Evolutionary conservation across 768 basidiomycete genomes (phyloP).

Genomic region (Tylopilus balloui): DNA sequence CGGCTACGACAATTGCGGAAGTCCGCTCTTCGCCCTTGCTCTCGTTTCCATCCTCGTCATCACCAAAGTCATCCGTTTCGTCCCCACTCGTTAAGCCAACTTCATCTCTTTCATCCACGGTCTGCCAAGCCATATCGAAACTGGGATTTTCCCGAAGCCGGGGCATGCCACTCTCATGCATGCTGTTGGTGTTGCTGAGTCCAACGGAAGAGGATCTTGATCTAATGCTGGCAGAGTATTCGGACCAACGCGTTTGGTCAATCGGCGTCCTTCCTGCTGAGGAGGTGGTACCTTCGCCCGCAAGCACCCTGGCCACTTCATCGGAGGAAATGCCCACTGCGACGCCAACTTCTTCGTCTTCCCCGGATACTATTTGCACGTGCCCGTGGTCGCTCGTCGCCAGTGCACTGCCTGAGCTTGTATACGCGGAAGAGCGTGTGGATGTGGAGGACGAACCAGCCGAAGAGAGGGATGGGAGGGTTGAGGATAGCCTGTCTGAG

Average conservation of each 20-base stretch:
- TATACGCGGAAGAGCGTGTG: conserved; percentile 74
- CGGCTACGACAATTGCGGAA: conserved; percentile 71
- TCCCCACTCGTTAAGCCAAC: conserved; percentile 51
- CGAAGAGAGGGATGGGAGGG: conserved; percentile 61
- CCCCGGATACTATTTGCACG: conserved; percentile 59
- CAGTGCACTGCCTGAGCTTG: conserved; percentile 61
- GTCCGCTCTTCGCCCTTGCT: conserved; percentile 65
- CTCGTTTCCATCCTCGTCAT: conserved; percentile 47
- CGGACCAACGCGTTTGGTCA: conserved; percentile 73
- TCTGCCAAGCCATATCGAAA: conserved; percentile 72
- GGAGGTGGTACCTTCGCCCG: conserved; percentile 44
- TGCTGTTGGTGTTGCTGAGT: conserved; percentile 39
- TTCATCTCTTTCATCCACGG: conserved; percentile 70
- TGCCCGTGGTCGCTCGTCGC: conserved; percentile 59
- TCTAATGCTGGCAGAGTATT: conserved; percentile 58
- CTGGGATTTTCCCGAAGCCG: conserved; percentile 61
- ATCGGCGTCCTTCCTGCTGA: conserved; percentile 48
- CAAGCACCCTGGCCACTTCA: conserved; percentile 56
- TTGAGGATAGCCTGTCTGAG: conserved; percentile 32
- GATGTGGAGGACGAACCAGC: conserved; percentile 67
- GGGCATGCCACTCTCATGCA: conserved; percentile 40
- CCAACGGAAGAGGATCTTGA: conserved; percentile 69
- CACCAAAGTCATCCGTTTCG: conserved; percentile 49
- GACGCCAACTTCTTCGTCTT: conserved; percentile 49
- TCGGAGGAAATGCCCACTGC: conserved; percentile 64